A percentile compares a stretch with the other conserved stretches of the same genome.
These are phyloP conservation scores for Pistacia integerrima DNA, from an alignment of 345 rosid genomes.

Conservation along the genomic window DNA sequence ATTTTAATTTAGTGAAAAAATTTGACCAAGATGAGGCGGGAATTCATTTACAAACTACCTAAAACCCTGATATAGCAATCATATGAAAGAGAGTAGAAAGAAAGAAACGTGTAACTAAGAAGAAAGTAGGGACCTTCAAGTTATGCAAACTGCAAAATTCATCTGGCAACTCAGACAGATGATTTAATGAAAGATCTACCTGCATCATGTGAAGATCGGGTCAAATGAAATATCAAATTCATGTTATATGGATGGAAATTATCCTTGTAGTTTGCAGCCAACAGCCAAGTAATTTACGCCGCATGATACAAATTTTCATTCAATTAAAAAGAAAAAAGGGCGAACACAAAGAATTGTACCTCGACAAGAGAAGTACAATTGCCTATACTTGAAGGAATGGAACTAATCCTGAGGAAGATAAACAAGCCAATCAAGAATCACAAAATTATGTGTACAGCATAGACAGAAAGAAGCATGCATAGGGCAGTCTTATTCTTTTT, in stretches of 20 bases:
- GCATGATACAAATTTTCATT: not conserved
- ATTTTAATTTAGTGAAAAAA: not conserved
- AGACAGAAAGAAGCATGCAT: no score
- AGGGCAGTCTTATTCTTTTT: not conserved
- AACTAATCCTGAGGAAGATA: conserved; percentile 52
- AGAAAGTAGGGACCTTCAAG: conserved; percentile 55
- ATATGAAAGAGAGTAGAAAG: not conserved
- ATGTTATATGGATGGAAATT: no score
- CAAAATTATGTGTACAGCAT: not conserved
- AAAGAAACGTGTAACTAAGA: no score
- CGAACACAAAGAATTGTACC: conserved; percentile 34
- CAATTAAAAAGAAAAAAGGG: not conserved
- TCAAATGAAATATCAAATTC: conserved; percentile 7
- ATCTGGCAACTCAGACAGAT: conserved; percentile 67
- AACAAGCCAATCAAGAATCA: conserved; percentile 3
- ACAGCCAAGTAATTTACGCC: not conserved
- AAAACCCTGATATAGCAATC: not conserved
- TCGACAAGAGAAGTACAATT: conserved; percentile 66
- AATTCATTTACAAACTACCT: not conserved
- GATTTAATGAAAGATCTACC: conserved; percentile 92
- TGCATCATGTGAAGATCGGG: conserved; percentile 30
- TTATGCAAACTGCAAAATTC: conserved; percentile 53
- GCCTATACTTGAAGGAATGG: conserved; percentile 52
- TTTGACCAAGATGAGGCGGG: no score
- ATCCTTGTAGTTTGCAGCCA: not conserved